A percentile compares a stretch with the other conserved stretches of the same genome.
phyloP scores from a whole-genome alignment of 768 basidiomycete species.

The Hypsizygus marmoreus region DNA sequence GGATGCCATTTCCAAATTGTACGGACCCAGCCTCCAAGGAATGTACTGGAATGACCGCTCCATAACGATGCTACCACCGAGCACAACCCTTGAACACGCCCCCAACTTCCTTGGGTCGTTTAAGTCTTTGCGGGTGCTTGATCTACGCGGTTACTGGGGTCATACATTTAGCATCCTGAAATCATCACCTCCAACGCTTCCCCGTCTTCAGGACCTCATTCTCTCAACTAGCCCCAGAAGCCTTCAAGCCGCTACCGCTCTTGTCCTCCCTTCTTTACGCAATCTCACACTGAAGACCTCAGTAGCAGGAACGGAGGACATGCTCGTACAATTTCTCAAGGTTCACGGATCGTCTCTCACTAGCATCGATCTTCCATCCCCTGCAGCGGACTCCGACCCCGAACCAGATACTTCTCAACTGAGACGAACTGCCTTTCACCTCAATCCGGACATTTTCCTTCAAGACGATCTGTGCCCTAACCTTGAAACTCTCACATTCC shows the following conservation, averaged over 20 bases:
- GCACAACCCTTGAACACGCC: slow-evolving; percentile 25
- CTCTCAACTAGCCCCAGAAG: slow-evolving; percentile 40
- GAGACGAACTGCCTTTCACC: slow-evolving; percentile 28
- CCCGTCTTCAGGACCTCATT: slow-evolving; percentile 44
- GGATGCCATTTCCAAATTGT: slow-evolving; percentile 38
- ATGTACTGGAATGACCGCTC: slow-evolving; percentile 46
- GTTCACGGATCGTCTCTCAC: slow-evolving; percentile 41
- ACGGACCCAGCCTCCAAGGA: slow-evolving; percentile 42
- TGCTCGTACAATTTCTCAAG: slow-evolving; percentile 39
- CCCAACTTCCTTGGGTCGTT: slow-evolving; percentile 44
- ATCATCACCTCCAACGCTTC: slow-evolving; percentile 34
- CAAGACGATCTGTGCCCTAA: slow-evolving; percentile 43
- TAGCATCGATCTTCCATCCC: slow-evolving; percentile 41
- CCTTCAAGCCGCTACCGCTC: slow-evolving; percentile 36
- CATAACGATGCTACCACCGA: slow-evolving; percentile 13
- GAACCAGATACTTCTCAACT: slow-evolving; percentile 29
- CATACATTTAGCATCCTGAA: slow-evolving; percentile 22
- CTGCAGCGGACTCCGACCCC: slow-evolving; percentile 34
- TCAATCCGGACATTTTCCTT: slow-evolving; percentile 47
- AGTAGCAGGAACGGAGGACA: slow-evolving; percentile 17
- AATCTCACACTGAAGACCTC: slow-evolving; percentile 42
- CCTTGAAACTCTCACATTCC: slow-evolving; percentile 45
- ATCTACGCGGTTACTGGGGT: slow-evolving; percentile 44
- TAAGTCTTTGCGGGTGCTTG: slow-evolving; percentile 42
- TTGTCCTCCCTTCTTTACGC: slow-evolving; percentile 43